Evolutionary conservation across 2,329 filamentous ascomycete species (phyloP), one percentile per base, ranked within the genome.

Genomic region (Neodidymelliopsis sp.): DNA sequence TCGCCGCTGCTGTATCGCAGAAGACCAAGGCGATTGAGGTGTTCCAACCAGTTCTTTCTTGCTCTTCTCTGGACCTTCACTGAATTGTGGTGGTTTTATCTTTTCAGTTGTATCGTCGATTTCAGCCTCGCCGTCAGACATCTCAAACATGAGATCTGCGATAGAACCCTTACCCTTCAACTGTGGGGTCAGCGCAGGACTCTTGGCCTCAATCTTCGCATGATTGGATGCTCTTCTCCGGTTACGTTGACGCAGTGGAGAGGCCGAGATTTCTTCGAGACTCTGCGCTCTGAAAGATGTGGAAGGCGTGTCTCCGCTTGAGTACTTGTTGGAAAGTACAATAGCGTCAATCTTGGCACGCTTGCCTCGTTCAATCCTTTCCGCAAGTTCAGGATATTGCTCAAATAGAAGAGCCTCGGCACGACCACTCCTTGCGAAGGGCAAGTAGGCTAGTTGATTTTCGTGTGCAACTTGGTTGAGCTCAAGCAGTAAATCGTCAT

Each of bases 101-200:
- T 53, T 60, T 6, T 54, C 42, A 2, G 36, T 9, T 5, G 30
- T 7, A 9, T 41, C 51, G 5, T 46, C 38, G 3, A 56, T 49
- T 5, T 65, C 64, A 12, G 71, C 56, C 47, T 80, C 81, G 31
- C 91, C 90, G 27, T 95, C 91, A 49, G 96, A 93, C 91, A 97
- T 97, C 57, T 90, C 85, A 66, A 97, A 97, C 71, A 96, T 96
- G 44, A 97, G 80, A 60, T 97, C 92, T 27, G 80, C 81, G 1
- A 81, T 77, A 0, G 88, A 92, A 15, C 80, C 81, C 62, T 85
- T 91, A 1, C 87, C 80, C 44, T 84, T 86, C 33, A 94, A 77
- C 13, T 76, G 79, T 1, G 91, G 90, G 46, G 85, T 90, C 40
- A 82, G 79, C 0, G 80, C 78, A 52, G 84, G 84, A 54, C 85